Conservation (phyloP, 169 alveolate species). For the Sarcocystis neurona region DNA sequence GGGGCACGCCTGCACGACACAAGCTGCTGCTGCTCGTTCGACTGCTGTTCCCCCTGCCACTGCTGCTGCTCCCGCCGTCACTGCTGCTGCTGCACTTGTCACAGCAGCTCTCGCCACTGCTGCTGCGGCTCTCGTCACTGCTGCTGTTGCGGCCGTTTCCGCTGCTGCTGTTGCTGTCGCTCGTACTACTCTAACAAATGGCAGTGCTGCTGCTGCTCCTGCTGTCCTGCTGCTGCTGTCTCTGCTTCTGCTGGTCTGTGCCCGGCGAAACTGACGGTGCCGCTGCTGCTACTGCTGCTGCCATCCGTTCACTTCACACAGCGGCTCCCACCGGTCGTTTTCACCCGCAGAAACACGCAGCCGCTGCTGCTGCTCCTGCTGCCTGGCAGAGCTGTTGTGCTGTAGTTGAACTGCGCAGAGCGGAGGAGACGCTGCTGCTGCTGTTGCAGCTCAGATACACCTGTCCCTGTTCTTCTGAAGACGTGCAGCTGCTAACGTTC, state of each 20-base stretch:
- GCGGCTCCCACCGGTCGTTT: neutral
- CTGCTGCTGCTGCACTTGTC: neutral
- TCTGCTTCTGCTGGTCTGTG: neutral
- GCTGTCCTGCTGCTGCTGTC: conserved; percentile 11
- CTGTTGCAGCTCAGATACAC: neutral
- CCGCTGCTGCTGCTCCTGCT: conserved; percentile 24
- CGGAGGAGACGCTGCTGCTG: conserved; percentile 50
- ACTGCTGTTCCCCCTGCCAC: neutral
- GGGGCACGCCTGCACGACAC: neutral
- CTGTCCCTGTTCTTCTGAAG: neutral
- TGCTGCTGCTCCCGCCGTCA: neutral
- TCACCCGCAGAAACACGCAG: neutral
- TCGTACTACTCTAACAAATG: conserved; percentile 18
- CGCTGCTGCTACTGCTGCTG: conserved; percentile 7
- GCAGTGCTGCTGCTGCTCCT: conserved; percentile 16
- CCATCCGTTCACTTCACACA: neutral
- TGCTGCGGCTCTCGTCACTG: conserved; percentile 16
- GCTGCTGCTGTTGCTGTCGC: neutral
- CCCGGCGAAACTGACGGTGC: neutral
- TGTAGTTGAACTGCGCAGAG: too few species aligned
- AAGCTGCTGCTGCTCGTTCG: neutral
- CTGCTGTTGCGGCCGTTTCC: neutral
- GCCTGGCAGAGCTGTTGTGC: too few species aligned
- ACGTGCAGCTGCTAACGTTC: neutral
- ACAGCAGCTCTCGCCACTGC: conserved; percentile 5